A percentile compares a stretch with the other conserved stretches of the same genome.
phyloP scores from a whole-genome alignment of 257 asterid species.

The Salvia splendens region DNA sequence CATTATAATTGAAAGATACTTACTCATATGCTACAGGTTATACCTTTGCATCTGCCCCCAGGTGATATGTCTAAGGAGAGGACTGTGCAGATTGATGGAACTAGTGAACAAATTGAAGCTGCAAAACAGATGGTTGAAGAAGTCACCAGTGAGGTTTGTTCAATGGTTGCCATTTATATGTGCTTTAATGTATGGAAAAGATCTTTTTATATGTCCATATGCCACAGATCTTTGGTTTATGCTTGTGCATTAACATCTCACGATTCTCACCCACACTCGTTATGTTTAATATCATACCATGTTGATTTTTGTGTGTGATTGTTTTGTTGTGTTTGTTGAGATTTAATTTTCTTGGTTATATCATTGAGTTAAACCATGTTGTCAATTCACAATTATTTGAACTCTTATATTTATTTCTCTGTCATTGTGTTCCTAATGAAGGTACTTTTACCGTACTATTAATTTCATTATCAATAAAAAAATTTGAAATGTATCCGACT shows the following conservation, averaged over 20 bases:
- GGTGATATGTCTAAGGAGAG: conserved; percentile 84
- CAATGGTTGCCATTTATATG: conserved; percentile 26
- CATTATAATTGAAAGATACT: not conserved
- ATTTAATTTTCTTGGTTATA: not conserved
- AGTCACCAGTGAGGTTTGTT: conserved; percentile 85
- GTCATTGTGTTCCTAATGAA: not conserved
- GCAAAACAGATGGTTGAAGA: conserved; percentile 79
- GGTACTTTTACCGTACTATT: not conserved
- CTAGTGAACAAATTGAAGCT: conserved; percentile 77
- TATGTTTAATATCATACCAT: not conserved
- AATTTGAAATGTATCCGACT: not conserved
- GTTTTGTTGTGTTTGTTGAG: conserved; percentile 3
- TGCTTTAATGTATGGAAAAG: not conserved
- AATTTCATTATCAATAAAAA: not conserved
- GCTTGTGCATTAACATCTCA: not conserved
- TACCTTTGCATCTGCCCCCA: conserved; percentile 86
- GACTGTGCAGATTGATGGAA: conserved; percentile 82
- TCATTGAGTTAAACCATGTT: not conserved
- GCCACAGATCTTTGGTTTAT: conserved; percentile 1
- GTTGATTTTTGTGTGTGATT: conserved; percentile 12
- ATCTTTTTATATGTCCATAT: not conserved
- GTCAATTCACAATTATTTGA: not conserved
- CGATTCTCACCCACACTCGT: not conserved
- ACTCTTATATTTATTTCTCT: not conserved
- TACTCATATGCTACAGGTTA: conserved; percentile 46